phyloP scores from a whole-genome alignment of 176 grass and related monocot genomes.

The Dactylis glomerata region DNA sequence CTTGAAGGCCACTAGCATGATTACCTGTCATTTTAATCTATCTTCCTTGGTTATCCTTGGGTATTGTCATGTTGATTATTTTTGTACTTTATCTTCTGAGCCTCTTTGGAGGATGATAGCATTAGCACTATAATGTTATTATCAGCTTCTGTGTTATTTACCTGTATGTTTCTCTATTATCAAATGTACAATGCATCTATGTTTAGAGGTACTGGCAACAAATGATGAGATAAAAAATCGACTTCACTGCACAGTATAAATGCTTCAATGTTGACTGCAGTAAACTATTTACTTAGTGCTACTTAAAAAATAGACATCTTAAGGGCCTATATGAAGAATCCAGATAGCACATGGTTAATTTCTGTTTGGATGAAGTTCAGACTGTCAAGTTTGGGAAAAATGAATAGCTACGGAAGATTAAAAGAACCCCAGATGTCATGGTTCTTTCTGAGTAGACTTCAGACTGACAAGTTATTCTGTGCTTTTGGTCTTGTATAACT shows the following conservation, averaged over 20 bases:
- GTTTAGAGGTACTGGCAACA: neutral
- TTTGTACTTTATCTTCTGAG: too few species aligned
- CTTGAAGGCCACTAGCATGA: too few species aligned
- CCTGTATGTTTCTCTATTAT: too few species aligned
- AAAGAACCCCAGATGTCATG: neutral
- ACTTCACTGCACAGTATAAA: neutral
- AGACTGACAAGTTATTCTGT: neutral
- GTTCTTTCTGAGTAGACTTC: neutral
- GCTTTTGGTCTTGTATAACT: neutral
- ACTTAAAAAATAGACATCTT: neutral
- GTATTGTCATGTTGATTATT: too few species aligned
- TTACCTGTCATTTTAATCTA: too few species aligned
- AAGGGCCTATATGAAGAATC: neutral
- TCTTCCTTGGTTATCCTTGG: too few species aligned
- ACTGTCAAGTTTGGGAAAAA: neutral
- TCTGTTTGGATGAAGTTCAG: neutral
- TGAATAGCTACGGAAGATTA: neutral
- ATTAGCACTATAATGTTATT: too few species aligned
- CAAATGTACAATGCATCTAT: too few species aligned
- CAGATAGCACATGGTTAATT: neutral
- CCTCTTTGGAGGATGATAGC: too few species aligned
- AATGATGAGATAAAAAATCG: neutral
- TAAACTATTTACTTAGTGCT: neutral
- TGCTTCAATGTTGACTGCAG: neutral
- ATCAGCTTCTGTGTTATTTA: too few species aligned